Percentiles rank a stretch among this genome's conserved stretches.
Evolutionary conservation across 768 basidiomycete genomes (phyloP).

Genomic region (Auriscalpium orientale): DNA sequence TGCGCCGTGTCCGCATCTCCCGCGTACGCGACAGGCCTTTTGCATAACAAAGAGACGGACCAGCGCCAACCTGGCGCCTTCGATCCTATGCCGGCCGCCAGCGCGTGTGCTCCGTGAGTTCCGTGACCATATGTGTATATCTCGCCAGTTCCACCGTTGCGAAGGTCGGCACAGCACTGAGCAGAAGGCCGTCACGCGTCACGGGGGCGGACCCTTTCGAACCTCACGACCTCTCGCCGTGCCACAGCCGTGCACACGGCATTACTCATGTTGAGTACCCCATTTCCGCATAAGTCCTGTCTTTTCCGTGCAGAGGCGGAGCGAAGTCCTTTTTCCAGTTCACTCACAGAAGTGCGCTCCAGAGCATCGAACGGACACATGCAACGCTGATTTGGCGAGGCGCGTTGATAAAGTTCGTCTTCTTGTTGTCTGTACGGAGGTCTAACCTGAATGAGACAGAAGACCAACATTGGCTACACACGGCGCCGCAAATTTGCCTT

Average conservation of each 20-base stretch:
- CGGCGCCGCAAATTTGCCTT: not conserved
- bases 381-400: not conserved
- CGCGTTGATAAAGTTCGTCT: not conserved
- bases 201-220: not conserved
- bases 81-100: not conserved
- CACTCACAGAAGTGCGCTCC: not conserved
- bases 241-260: not conserved
- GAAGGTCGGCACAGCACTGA: not conserved
- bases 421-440: not conserved
- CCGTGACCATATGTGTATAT: not conserved
- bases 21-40: not conserved
- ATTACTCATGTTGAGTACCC: too few relatives aligned
- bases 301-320: too few relatives aligned
- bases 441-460: not conserved
- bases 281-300: too few relatives aligned
- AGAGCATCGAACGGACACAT: not conserved
- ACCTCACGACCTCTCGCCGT: not conserved
- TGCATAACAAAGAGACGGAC: not conserved
- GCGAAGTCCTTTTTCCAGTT: not conserved
- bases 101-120: not conserved
- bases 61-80: not conserved
- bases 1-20: not conserved
- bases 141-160: too few relatives aligned
- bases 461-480: not conserved
- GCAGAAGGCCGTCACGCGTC: not conserved